phyloP scores from a whole-genome alignment of 352 stramenopile species.

The Phytophthora nicotianae region DNA sequence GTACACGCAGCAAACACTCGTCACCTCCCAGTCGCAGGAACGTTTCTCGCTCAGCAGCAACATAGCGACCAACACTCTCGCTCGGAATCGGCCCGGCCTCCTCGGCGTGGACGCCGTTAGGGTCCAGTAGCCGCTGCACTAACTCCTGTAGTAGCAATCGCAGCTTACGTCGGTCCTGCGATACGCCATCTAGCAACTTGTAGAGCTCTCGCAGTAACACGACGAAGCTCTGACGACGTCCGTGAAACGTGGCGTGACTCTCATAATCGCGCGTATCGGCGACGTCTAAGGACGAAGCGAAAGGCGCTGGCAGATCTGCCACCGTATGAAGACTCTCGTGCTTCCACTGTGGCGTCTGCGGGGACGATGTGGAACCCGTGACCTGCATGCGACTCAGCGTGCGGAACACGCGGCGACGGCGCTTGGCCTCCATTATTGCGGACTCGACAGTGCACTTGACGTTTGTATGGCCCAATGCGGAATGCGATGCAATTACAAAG shows the following conservation, averaged over 20 bases:
- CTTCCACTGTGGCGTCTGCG: slow-evolving; percentile 42
- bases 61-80: slow-evolving; percentile 39
- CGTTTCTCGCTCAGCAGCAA: slow-evolving; percentile 58
- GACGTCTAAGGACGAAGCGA: slow-evolving; percentile 53
- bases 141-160: slow-evolving; percentile 72
- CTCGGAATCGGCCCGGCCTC: slow-evolving; percentile 6
- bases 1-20: slow-evolving; percentile 75
- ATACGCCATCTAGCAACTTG: slow-evolving; percentile 52
- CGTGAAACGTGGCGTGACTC: slow-evolving; percentile 50
- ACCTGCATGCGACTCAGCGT: slow-evolving; percentile 66
- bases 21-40: slow-evolving; percentile 78
- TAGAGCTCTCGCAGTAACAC: slow-evolving; percentile 74
- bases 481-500: slow-evolving; percentile 3
- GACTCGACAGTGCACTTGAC: slow-evolving; percentile 2
- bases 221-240: slow-evolving; percentile 51
- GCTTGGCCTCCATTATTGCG: slow-evolving; percentile 13
- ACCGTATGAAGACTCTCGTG: slow-evolving; percentile 54
- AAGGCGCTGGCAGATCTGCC: slow-evolving; percentile 53
- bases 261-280: slow-evolving; percentile 55
- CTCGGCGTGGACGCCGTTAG: slow-evolving; percentile 54
- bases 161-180: slow-evolving; percentile 60
- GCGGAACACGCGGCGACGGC: slow-evolving; percentile 46
- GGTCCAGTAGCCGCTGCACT: slow-evolving; percentile 72
- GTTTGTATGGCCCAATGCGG: slow-evolving; percentile 9
- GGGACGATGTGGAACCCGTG: slow-evolving; percentile 41